A percentile compares a stretch with the other conserved stretches of the same genome.
Conservation (phyloP, 208 protist genomes). For the Acanthamoeba triangularis region DNA sequence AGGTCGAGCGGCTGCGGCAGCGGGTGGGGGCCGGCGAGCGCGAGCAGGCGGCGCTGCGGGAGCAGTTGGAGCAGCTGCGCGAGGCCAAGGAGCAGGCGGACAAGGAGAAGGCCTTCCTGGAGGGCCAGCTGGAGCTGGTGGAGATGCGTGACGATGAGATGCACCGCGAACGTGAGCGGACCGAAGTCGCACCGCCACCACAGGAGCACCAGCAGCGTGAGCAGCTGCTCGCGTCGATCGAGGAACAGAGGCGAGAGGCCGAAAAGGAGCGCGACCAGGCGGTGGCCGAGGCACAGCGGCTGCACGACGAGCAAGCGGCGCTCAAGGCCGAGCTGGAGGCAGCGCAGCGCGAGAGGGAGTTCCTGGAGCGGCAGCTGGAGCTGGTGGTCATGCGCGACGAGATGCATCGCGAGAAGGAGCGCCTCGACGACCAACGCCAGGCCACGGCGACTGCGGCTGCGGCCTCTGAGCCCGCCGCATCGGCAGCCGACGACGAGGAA, state of each 20-base stretch:
- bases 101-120: background rate
- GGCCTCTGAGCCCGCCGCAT: background rate
- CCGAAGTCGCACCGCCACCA: no score
- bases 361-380: background rate
- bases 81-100: background rate
- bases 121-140: background rate
- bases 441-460: no score
- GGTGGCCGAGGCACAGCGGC: background rate
- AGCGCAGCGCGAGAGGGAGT: background rate
- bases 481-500: no score
- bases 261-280: background rate
- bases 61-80: background rate
- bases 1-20: background rate
- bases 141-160: background rate
- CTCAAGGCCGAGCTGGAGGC: background rate
- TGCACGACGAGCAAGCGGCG: background rate
- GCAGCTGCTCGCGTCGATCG: background rate
- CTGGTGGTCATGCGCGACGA: background rate
- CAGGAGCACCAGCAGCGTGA: background rate
- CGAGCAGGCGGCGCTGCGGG: background rate
- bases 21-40: background rate
- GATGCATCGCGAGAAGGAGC: background rate
- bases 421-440: no score
- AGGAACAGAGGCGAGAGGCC: background rate
- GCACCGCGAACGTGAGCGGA: background rate